These are phyloP conservation scores for Coprinopsis sp. DNA, from an alignment of 768 basidiomycete genomes.

Conservation along the genomic window DNA sequence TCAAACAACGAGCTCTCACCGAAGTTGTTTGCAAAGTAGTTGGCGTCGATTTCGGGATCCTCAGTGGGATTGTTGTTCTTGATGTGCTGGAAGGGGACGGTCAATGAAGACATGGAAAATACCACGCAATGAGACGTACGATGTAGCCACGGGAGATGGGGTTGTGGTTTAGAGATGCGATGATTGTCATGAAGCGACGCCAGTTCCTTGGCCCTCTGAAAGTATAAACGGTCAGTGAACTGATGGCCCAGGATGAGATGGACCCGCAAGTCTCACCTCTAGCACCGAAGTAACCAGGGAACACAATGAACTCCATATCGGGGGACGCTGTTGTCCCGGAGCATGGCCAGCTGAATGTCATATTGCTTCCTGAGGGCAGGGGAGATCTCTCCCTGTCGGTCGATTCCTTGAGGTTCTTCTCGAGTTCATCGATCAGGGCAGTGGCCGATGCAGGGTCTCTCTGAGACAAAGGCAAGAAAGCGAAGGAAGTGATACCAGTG, in stretches of 20 bases:
- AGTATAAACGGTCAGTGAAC: not conserved
- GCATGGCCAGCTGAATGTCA: slow-evolving; percentile 28
- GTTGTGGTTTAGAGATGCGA: slow-evolving; percentile 7
- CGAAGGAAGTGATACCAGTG: slow-evolving; percentile 22
- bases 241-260: not conserved
- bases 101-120: slow-evolving; percentile 20
- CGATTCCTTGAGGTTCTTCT: slow-evolving; percentile 22
- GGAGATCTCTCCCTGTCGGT: slow-evolving; percentile 17
- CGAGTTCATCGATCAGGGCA: slow-evolving; percentile 16
- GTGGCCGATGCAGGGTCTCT: slow-evolving; percentile 15
- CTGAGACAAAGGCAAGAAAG: slow-evolving; percentile 23
- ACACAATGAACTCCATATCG: slow-evolving; percentile 22
- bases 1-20: slow-evolving; percentile 29
- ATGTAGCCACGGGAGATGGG: slow-evolving; percentile 11
- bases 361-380: slow-evolving; percentile 38
- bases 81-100: slow-evolving; percentile 21
- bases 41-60: slow-evolving; percentile 36
- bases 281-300: slow-evolving; percentile 16
- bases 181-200: slow-evolving; percentile 8
- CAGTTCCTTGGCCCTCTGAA: slow-evolving; percentile 8
- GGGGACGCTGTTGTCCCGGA: slow-evolving; percentile 22
- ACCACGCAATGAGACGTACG: slow-evolving; percentile 13
- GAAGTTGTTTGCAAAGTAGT: slow-evolving; percentile 37
- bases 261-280: not conserved
- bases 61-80: slow-evolving; percentile 27